Evolutionary conservation across 805 yeast species (phyloP).

Genomic region (Wickerhamiella cacticola): DNA sequence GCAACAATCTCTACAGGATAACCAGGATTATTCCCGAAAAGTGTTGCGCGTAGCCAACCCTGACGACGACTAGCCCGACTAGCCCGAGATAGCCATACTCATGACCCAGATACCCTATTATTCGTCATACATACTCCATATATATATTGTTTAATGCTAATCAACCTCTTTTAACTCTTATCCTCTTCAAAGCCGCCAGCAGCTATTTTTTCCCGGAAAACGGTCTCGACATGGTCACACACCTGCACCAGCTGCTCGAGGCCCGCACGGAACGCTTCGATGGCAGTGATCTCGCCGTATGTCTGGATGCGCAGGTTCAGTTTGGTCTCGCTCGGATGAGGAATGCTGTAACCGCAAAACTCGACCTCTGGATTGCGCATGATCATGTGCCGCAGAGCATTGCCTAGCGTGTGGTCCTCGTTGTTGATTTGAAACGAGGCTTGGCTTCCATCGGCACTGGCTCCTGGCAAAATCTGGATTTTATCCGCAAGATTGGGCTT

Average conservation of each 20-base stretch:
- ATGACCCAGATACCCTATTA: neutral
- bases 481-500: slow-evolving; percentile 15
- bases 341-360: slow-evolving; percentile 96
- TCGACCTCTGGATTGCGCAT: slow-evolving; percentile 98
- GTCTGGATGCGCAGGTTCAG: slow-evolving; percentile 90
- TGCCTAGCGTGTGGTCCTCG: slow-evolving; percentile 95
- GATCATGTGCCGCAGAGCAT: slow-evolving; percentile 82
- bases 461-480: slow-evolving; percentile 37
- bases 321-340: slow-evolving; percentile 91
- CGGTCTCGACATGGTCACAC: slow-evolving; percentile 73
- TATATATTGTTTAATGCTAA: neutral
- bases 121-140: no score
- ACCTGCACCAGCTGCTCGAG: slow-evolving; percentile 70
- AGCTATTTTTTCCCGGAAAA: slow-evolving; percentile 56
- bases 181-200: slow-evolving; percentile 30
- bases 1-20: slow-evolving; percentile 40
- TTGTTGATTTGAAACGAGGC: slow-evolving; percentile 87
- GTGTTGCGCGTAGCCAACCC: slow-evolving; percentile 47
- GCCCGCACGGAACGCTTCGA: slow-evolving; percentile 87
- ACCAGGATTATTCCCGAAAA: slow-evolving; percentile 45
- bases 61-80: slow-evolving; percentile 16
- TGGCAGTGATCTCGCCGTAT: slow-evolving; percentile 71
- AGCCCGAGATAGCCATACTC: neutral
- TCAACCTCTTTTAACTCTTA: neutral
- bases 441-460: slow-evolving; percentile 85